Evolutionary conservation across 1,284 basidiomycete genomes (phyloP), one percentile per base, ranked within the genome.

Genomic region (Malassezia obtusa): DNA sequence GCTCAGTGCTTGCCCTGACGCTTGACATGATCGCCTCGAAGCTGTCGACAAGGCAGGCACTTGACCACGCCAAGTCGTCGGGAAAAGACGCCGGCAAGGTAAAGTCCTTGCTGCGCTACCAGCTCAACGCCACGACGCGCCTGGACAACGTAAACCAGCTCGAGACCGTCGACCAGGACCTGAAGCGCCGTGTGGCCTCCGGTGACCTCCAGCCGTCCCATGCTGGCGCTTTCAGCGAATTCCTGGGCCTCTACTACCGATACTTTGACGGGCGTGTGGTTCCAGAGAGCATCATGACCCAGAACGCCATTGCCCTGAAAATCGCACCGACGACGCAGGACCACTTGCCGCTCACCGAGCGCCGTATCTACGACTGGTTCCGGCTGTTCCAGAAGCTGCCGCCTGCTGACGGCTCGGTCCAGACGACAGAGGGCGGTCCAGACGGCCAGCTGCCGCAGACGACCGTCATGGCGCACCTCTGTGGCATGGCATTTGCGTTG

Each of bases 1-100:
- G 64, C 22, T 49, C 24, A 36, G 56, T 55, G 21, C 61, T 67
- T 14, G 49, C 53, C 21, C 52, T 64, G 5, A 61, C 61, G 2
- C 43, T 67, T 30, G 65, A 67, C 45, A 62, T 67, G 45, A 50
- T 56, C 12, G 60, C 58, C 5, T 60, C 63, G 36, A 54, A 59
- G 48, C 39, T 39, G 36, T 63, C 46, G 48, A 63, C 26, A 33
- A n/a, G 24, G 3, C 31, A 45, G 11, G 25, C 26, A 9, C 24
- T 50, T 1, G 37, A 41, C 15, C 5, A 36, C 15, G 30, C 37
- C 10, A 17, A 36, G 12, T 12, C 24, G 11, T 8, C n/a, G 1
- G 25, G 39, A 9, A 30, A 19, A 10, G 45, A 56, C 12, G 36
- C 48, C 1, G 39, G 31, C 3, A 31, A 39, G 9, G 35, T 46